phyloP scores from a whole-genome alignment of 2,329 filamentous ascomycete genomes.

The Penicillium rolfsii region DNA sequence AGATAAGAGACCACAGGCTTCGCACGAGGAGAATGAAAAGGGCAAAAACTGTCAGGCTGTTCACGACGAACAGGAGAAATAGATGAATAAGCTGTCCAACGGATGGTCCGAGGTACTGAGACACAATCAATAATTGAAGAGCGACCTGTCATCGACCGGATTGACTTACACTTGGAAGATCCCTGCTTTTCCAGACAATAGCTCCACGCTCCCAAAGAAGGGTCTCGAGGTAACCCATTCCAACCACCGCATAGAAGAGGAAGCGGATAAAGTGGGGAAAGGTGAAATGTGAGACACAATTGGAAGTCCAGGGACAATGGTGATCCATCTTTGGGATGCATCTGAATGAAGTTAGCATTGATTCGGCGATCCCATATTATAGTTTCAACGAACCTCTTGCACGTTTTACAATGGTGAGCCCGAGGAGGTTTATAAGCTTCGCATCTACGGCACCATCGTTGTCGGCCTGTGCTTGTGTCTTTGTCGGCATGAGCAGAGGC shows the following conservation, averaged over 20 bases:
- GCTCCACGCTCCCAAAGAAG: slow-evolving; percentile 57
- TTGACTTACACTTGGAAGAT: slow-evolving; percentile 60
- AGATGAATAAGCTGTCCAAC: slow-evolving; percentile 57
- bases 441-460: slow-evolving; percentile 65
- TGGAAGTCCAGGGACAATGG: slow-evolving; percentile 68
- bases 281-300: slow-evolving; percentile 68
- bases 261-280: slow-evolving; percentile 69
- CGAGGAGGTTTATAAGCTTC: slow-evolving; percentile 64
- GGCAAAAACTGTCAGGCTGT: slow-evolving; percentile 61
- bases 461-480: slow-evolving; percentile 34
- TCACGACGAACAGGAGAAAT: slow-evolving; percentile 57
- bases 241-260: slow-evolving; percentile 61
- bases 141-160: not conserved
- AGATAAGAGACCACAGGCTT: slow-evolving; percentile 57
- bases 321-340: slow-evolving; percentile 69
- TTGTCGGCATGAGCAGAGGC: slow-evolving; percentile 25
- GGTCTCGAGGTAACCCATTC: slow-evolving; percentile 60
- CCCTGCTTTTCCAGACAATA: slow-evolving; percentile 58
- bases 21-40: slow-evolving; percentile 59
- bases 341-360: slow-evolving; percentile 40
- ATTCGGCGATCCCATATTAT: not conserved
- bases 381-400: slow-evolving; percentile 54
- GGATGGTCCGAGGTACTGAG: slow-evolving; percentile 62
- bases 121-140: slow-evolving; percentile 7
- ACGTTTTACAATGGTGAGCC: slow-evolving; percentile 68